A percentile compares a stretch with the other conserved stretches of the same genome.
These are phyloP conservation scores for Gnaphalium uliginosum DNA, from an alignment of 129 eudicot genomes.

Conservation along the genomic window DNA sequence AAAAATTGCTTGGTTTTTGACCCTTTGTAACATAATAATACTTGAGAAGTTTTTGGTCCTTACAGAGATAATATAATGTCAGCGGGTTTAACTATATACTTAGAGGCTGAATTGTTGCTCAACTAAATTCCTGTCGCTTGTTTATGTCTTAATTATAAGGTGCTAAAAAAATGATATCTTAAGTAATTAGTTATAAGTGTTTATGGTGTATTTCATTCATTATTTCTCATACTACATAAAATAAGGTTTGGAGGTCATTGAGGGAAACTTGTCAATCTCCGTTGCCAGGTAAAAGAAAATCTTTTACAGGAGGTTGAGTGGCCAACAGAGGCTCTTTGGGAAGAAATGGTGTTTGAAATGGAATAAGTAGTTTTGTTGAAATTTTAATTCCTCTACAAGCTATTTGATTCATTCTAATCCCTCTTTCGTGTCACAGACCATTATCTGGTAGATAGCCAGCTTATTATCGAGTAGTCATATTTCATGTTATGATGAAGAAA, in stretches of 20 bases:
- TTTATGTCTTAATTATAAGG: constrained; percentile 6
- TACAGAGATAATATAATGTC: constrained; percentile 3
- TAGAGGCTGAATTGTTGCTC: not conserved
- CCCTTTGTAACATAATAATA: not conserved
- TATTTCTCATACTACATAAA: not conserved
- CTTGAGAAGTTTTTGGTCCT: no score
- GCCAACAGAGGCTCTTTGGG: not conserved
- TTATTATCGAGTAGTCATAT: not conserved
- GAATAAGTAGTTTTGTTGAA: not conserved
- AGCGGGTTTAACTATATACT: not conserved
- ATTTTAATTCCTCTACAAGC: not conserved
- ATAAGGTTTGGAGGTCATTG: not conserved
- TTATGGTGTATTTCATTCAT: not conserved
- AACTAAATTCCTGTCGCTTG: no score
- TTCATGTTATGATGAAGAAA: not conserved
- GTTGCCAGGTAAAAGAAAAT: not conserved
- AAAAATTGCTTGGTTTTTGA: constrained; percentile 10
- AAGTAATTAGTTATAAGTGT: no score
- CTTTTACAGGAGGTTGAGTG: not conserved
- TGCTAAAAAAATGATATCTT: not conserved
- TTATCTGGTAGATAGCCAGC: not conserved
- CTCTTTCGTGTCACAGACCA: not conserved
- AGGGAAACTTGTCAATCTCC: not conserved
- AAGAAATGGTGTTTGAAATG: not conserved
- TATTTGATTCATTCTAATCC: not conserved